phyloP scores from a whole-genome alignment of 2,329 filamentous ascomycete genomes.

The Coleophoma eucalyptorum region DNA sequence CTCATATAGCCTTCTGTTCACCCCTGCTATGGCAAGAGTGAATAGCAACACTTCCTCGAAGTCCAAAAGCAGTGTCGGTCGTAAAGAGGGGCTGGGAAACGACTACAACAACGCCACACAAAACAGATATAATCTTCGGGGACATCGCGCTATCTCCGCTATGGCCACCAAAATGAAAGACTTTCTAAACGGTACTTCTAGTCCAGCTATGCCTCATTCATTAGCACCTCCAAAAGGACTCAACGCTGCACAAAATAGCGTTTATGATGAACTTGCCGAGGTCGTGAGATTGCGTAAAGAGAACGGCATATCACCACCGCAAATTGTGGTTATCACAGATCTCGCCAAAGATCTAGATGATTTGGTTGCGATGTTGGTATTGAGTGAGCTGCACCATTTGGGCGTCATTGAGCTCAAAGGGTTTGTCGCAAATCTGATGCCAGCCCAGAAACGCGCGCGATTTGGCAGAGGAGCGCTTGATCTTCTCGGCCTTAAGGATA shows the following conservation, averaged over 20 bases:
- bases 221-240: constrained; percentile 8
- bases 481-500: constrained; percentile 11
- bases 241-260: constrained; percentile 8
- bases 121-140: background rate
- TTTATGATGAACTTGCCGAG: constrained; percentile 13
- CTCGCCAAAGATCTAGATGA: constrained; percentile 26
- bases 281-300: constrained; percentile 4
- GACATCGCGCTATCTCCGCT: background rate
- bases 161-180: background rate
- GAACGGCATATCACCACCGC: constrained; percentile 7
- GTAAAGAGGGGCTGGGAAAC: background rate
- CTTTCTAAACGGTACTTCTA: background rate
- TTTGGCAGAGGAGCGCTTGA: constrained; percentile 20
- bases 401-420: constrained; percentile 19
- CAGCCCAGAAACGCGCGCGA: constrained; percentile 13
- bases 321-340: constrained; percentile 22
- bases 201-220: background rate
- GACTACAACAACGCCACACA: background rate
- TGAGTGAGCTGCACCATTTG: constrained; percentile 22
- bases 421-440: constrained; percentile 22
- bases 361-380: constrained; percentile 20
- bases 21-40: background rate
- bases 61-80: background rate
- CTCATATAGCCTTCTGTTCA: too few species aligned
- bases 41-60: background rate